Evolutionary conservation across 176 grass and related monocot genomes (phyloP).

Genomic region (Zoysia japonica): DNA sequence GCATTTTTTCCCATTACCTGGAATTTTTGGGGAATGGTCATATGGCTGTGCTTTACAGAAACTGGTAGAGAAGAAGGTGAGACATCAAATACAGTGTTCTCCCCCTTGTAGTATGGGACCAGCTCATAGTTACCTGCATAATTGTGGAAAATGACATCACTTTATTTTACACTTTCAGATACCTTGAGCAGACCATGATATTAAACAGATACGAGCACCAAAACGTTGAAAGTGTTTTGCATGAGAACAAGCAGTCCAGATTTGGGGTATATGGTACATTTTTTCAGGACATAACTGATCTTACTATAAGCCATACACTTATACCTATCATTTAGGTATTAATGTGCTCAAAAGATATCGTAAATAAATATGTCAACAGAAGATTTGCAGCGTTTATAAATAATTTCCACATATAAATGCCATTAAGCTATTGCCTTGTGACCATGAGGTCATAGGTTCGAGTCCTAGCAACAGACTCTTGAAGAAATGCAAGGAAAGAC

Average conservation of each 20-base stretch:
- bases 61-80: conserved; percentile 74
- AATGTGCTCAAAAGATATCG: conserved; percentile 7
- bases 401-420: conserved; percentile 15
- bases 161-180: neutral
- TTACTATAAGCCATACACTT: conserved; percentile 2
- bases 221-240: conserved; percentile 15
- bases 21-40: conserved; percentile 76
- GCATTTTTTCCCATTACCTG: conserved; percentile 58
- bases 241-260: conserved; percentile 5
- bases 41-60: conserved; percentile 74
- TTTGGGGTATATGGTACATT: conserved; percentile 9
- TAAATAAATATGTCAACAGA: conserved; percentile 10
- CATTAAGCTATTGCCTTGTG: neutral
- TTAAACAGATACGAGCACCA: conserved; percentile 3
- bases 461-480: no score
- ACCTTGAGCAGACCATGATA: conserved; percentile 25
- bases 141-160: conserved; percentile 31
- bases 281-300: neutral
- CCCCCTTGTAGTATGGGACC: conserved; percentile 94
- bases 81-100: conserved; percentile 93
- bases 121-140: conserved; percentile 81
- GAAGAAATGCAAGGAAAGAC: no score
- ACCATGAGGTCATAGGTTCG: no score
- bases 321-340: neutral
- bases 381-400: neutral